A percentile compares a stretch with the other conserved stretches of the same genome.
phyloP scores from a whole-genome alignment of 176 grass and related monocot species.

The Eremochloa ophiuroides region DNA sequence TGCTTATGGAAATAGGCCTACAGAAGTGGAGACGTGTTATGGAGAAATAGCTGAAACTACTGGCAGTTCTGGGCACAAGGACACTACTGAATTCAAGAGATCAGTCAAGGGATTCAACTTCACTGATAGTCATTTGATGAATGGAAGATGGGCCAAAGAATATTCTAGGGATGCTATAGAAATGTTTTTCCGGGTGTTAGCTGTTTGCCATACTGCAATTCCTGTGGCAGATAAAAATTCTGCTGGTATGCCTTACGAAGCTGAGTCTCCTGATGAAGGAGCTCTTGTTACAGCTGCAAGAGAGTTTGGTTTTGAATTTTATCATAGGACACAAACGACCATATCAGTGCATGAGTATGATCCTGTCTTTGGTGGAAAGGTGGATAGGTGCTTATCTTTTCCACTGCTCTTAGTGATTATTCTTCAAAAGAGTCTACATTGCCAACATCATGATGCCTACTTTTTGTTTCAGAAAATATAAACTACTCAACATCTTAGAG shows the following conservation, averaged over 20 bases:
- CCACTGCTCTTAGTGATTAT: slow-evolving; percentile 12
- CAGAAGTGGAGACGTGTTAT: slow-evolving; percentile 63
- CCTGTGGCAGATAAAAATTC: slow-evolving; percentile 65
- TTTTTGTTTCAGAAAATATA: slow-evolving; percentile 75
- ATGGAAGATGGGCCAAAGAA: slow-evolving; percentile 79
- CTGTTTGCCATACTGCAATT: slow-evolving; percentile 91
- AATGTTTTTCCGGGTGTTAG: slow-evolving; percentile 76
- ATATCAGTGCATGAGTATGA: slow-evolving; percentile 74
- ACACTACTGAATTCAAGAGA: slow-evolving; percentile 29
- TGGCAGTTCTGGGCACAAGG: slow-evolving; percentile 32
- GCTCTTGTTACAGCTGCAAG: slow-evolving; percentile 86
- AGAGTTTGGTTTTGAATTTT: slow-evolving; percentile 95
- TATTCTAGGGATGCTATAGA: slow-evolving; percentile 48
- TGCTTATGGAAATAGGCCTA: slow-evolving; percentile 60
- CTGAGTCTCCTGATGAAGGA: slow-evolving; percentile 91
- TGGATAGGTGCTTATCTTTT: slow-evolving; percentile 57
- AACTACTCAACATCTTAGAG: slow-evolving; percentile 81
- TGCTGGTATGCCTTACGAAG: slow-evolving; percentile 70
- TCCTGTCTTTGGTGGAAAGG: slow-evolving; percentile 31
- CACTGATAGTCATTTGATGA: slow-evolving; percentile 60
- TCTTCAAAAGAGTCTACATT: slow-evolving; percentile 4
- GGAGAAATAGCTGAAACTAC: slow-evolving; percentile 50
- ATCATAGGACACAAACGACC: slow-evolving; percentile 71
- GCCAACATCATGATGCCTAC: slow-evolving; percentile 11
- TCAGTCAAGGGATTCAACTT: slow-evolving; percentile 87